These are phyloP conservation scores for Magnaporthiopsis poae DNA, from an alignment of 2,329 filamentous ascomycete species.

Conservation along the genomic window DNA sequence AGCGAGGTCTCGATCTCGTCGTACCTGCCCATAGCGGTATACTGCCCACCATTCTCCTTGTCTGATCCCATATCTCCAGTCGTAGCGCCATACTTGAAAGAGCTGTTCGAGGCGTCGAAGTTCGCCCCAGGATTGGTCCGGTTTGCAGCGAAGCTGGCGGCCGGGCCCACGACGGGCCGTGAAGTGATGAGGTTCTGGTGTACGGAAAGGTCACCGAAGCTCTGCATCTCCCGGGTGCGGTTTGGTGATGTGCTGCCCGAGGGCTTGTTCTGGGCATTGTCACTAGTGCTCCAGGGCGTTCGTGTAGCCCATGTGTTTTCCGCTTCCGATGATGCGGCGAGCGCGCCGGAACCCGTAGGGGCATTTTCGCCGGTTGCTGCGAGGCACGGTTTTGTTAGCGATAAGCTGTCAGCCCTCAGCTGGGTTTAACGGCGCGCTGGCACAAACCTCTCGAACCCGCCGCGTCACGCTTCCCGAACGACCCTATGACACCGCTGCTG, in stretches of 20 bases:
- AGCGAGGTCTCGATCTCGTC: not conserved
- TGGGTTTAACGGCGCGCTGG: too few species aligned
- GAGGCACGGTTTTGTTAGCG: conserved; percentile 14
- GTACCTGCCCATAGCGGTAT: conserved; percentile 6
- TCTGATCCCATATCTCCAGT: conserved; percentile 26
- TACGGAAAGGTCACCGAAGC: conserved; percentile 32
- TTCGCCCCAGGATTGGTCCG: not conserved
- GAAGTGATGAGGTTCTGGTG: conserved; percentile 35
- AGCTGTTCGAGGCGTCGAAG: not conserved
- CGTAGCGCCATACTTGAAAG: not conserved
- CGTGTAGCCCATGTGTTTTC: conserved; percentile 47
- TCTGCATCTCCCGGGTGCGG: conserved; percentile 36
- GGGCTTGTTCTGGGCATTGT: conserved; percentile 33
- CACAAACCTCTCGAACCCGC: conserved; percentile 38
- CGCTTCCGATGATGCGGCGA: conserved; percentile 59
- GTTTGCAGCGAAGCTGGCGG: conserved; percentile 15
- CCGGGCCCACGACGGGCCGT: conserved; percentile 36
- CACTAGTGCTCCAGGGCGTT: conserved; percentile 49
- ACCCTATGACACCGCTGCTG: conserved; percentile 27
- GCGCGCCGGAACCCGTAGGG: conserved; percentile 59
- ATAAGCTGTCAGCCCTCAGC: not conserved
- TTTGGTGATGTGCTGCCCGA: conserved; percentile 50
- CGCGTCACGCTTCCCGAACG: conserved; percentile 34
- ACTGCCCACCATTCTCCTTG: conserved; percentile 21
- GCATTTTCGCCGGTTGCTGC: conserved; percentile 35